Conservation (phyloP, 2,329 filamentous ascomycete genomes). For the Fusarium penzigii region DNA sequence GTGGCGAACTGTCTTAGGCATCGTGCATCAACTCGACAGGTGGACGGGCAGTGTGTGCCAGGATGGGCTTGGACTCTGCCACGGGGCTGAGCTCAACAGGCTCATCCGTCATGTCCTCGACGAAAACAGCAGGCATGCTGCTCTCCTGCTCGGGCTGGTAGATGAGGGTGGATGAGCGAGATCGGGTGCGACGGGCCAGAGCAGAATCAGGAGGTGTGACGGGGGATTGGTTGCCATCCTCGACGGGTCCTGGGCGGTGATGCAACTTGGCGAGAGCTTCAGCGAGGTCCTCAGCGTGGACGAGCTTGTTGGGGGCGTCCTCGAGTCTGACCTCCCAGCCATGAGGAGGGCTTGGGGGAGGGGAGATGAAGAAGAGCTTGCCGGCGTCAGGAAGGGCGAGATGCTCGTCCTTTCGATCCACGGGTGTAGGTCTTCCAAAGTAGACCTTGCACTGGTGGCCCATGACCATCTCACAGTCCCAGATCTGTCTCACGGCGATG, state of each 20-base stretch:
- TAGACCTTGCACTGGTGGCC: slow-evolving; percentile 70
- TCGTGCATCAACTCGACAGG: slow-evolving; percentile 65
- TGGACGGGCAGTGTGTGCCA: slow-evolving; percentile 62
- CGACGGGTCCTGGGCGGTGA: slow-evolving; percentile 45
- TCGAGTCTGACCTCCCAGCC: slow-evolving; percentile 70
- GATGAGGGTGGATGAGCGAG: slow-evolving; percentile 65
- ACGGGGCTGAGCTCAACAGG: slow-evolving; percentile 47
- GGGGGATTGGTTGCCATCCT: slow-evolving; percentile 35
- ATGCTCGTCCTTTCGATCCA: slow-evolving; percentile 56
- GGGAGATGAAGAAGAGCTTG: slow-evolving; percentile 73
- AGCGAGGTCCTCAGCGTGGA: slow-evolving; percentile 69
- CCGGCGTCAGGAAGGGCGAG: slow-evolving; percentile 68
- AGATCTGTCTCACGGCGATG: slow-evolving; percentile 68
- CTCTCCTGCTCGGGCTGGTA: slow-evolving; percentile 61
- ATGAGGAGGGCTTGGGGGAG: slow-evolving; percentile 67
- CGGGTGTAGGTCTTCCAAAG: slow-evolving; percentile 64
- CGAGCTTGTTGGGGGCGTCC: slow-evolving; percentile 69
- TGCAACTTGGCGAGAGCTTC: slow-evolving; percentile 65
- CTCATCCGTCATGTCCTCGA: slow-evolving; percentile 67
- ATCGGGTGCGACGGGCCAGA: slow-evolving; percentile 42
- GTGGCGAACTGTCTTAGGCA: slow-evolving; percentile 24
- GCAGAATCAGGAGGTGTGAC: slow-evolving; percentile 33
- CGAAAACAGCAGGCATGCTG: slow-evolving; percentile 64
- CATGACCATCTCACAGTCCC: slow-evolving; percentile 74
- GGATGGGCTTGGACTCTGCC: slow-evolving; percentile 47